Evolutionary conservation across 192 early-diverging fungal species (phyloP).

Genomic region (Coemansia sp.): DNA sequence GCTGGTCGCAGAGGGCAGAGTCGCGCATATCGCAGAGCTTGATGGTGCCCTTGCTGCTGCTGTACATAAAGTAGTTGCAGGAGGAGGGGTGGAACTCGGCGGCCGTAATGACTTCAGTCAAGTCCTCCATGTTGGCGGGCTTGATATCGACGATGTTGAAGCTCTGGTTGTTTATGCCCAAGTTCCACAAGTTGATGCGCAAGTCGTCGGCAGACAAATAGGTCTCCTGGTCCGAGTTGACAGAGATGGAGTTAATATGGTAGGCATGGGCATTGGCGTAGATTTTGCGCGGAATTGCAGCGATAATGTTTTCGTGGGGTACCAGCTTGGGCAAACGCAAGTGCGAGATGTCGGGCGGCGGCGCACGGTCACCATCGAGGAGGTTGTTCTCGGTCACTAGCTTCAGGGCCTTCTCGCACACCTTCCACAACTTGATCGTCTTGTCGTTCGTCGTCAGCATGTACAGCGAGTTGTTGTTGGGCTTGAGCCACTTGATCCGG

Average conservation of each 20-base stretch:
- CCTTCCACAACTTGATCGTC: slow-evolving; percentile 99
- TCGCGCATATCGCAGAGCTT: slow-evolving; percentile 96
- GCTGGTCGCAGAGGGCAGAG: slow-evolving; percentile 91
- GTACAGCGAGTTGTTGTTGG: slow-evolving; percentile 95
- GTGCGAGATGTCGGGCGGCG: slow-evolving; percentile 44
- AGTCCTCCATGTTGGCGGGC: slow-evolving; percentile 99
- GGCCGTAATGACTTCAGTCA: slow-evolving; percentile 98
- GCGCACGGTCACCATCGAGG: slow-evolving; percentile 61
- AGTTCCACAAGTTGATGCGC: slow-evolving; percentile 98
- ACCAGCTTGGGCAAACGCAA: slow-evolving; percentile 83
- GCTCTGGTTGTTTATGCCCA: slow-evolving; percentile 96
- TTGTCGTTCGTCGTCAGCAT: slow-evolving; percentile 99
- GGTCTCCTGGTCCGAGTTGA: slow-evolving; percentile 98
- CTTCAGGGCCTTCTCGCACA: slow-evolving; percentile 97
- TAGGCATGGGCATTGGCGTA: slow-evolving; percentile 99
- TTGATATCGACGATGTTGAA: slow-evolving; percentile 99
- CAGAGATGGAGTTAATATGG: slow-evolving; percentile 99
- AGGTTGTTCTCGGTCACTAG: slow-evolving; percentile 92
- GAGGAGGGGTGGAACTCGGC: slow-evolving; percentile 95
- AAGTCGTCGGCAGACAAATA: slow-evolving; percentile 97
- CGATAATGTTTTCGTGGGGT: slow-evolving; percentile 94
- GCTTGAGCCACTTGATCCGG: slow-evolving; percentile 98
- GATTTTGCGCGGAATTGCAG: slow-evolving; percentile 91
- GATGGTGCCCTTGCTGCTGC: slow-evolving; percentile 97
- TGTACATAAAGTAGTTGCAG: slow-evolving; percentile 98